These are phyloP conservation scores for Pisolithus orientalis DNA, from an alignment of 768 basidiomycete genomes.

Conservation along the genomic window DNA sequence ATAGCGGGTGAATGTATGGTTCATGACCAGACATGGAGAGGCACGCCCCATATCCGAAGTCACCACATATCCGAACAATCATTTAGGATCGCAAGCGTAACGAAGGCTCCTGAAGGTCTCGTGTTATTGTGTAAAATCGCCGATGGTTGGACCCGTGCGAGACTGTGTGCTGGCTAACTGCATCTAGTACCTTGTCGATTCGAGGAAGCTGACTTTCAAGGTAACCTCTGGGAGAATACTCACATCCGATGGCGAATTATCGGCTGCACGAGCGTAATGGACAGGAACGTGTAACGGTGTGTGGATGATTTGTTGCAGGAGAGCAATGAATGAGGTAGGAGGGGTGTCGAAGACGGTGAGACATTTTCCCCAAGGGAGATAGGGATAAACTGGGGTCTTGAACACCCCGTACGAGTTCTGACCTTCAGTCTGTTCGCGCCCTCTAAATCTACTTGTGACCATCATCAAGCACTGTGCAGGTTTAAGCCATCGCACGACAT, in stretches of 20 bases:
- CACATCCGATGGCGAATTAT: slow-evolving; percentile 25
- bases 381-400: slow-evolving; percentile 29
- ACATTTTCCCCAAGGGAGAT: slow-evolving; percentile 1
- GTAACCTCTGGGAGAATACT: slow-evolving; percentile 35
- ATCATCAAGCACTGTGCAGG: slow-evolving; percentile 1
- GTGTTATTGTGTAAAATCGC: slow-evolving; percentile 45
- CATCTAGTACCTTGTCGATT: slow-evolving; percentile 21
- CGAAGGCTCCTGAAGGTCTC: slow-evolving; percentile 37
- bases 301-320: slow-evolving; percentile 30
- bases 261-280: slow-evolving; percentile 38
- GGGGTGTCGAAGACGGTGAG: slow-evolving; percentile 30
- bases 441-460: slow-evolving; percentile 15
- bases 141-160: slow-evolving; percentile 35
- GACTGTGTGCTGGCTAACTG: slow-evolving; percentile 8
- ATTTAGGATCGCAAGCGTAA: slow-evolving; percentile 44
- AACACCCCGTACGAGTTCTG: slow-evolving; percentile 51
- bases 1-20: slow-evolving; percentile 1
- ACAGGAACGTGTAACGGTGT: slow-evolving; percentile 34
- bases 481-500: slow-evolving; percentile 5
- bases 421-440: slow-evolving; percentile 34
- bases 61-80: slow-evolving; percentile 36
- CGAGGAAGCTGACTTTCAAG: slow-evolving; percentile 49
- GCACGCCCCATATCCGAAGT: slow-evolving; percentile 17
- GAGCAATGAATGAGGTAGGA: slow-evolving; percentile 32
- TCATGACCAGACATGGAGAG: not conserved